Evolutionary conservation across 2,329 filamentous ascomycete species (phyloP).

Genomic region (Macrophomina tecta): DNA sequence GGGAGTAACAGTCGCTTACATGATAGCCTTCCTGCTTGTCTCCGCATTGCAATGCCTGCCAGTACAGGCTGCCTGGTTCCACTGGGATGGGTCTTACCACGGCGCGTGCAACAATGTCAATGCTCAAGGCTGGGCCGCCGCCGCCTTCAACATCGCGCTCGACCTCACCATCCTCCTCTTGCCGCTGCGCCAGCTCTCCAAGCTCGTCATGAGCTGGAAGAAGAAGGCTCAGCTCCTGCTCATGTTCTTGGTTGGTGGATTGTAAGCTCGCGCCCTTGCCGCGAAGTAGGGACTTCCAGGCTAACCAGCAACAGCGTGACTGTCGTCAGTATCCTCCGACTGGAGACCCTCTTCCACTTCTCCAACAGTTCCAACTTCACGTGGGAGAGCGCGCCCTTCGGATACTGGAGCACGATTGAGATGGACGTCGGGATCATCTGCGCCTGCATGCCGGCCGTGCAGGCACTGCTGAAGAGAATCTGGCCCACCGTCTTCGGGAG

Average conservation of each 20-base stretch:
- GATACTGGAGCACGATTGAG: conserved; percentile 51
- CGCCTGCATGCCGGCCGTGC: conserved; percentile 48
- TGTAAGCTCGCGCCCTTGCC: conserved; percentile 35
- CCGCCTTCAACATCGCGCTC: conserved; percentile 40
- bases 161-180: conserved; percentile 39
- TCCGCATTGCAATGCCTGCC: conserved; percentile 42
- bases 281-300: too few species aligned
- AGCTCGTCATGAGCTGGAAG: conserved; percentile 37
- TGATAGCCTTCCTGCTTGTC: conserved; percentile 32
- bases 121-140: conserved; percentile 40
- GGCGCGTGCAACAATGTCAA: conserved; percentile 46
- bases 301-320: conserved; percentile 40
- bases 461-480: conserved; percentile 9
- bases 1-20: conserved; percentile 35
- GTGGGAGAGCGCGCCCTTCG: conserved; percentile 32
- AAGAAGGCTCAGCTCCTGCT: conserved; percentile 43
- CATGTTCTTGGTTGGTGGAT: conserved; percentile 46
- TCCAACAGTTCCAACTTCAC: conserved; percentile 48
- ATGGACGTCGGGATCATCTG: conserved; percentile 54
- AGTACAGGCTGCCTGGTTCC: conserved; percentile 41
- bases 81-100: conserved; percentile 39
- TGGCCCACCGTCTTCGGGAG: not conserved
- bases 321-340: conserved; percentile 50
- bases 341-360: conserved; percentile 52
- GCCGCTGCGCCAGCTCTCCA: conserved; percentile 39